Evolutionary conservation across 179 eudicot genomes (phyloP), one percentile per base, ranked within the genome.

Genomic region (Carnegiea gigantea): DNA sequence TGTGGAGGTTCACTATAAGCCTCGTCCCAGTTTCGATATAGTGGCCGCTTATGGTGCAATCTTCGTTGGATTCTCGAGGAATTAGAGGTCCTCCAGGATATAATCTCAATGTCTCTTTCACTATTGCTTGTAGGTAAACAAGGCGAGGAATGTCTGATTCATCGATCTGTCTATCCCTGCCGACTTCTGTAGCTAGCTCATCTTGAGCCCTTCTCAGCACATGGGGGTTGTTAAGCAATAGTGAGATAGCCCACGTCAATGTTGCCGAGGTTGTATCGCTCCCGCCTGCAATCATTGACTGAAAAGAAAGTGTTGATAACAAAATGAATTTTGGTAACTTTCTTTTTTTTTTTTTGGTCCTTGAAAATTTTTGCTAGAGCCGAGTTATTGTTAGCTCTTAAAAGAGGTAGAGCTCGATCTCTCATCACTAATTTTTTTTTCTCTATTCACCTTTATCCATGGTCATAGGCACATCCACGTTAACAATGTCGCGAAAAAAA

Each of bases 21-120:
- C 53, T 78, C 2, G 90, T 87, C 3, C 90, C 93, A 17, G 70
- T 77, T 0, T 81, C n/a, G 43, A 90, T 15, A 15, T 82, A 48
- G 75, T 86, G 84, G 77, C 85, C 89, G 2, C 74, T 85, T 0
- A 90, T 83, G 18, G 72, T 54, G 78, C 90, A 87, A 30, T 87
- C 87, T 44, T 85, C 84, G 0, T 10, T 44, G 44, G 72, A 64
- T 43, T 82, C 76, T 2, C 84, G 84, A 2, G 86, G 89, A 0
- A 75, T 26, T 15, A 89, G 83, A 1, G 87, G 88, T 0, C 82
- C 75, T 6, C 89, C 75, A 5, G 92, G 90, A 75, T 86, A 89
- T 18, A 91, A 72, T 10, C 54, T 51, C 73, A 70, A 38, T 38
- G 43, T 38, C 6, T 38, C 43, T 38, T 38, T 38, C 3, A 38